phyloP scores from a whole-genome alignment of 2,329 filamentous ascomycete genomes.

The Zymoseptoria ardabiliae region DNA sequence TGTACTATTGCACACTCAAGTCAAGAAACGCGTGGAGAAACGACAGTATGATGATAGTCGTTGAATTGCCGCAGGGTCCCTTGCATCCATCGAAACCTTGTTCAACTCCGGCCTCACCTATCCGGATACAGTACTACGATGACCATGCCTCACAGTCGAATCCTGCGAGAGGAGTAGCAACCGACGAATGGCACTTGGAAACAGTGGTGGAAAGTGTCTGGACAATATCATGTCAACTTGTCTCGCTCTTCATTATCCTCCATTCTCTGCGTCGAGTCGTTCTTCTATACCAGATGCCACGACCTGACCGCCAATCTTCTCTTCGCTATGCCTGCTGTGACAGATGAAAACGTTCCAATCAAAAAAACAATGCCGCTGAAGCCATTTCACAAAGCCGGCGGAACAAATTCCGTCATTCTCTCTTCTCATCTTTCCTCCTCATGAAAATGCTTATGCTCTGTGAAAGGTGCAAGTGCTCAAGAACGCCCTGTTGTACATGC shows the following conservation, averaged over 20 bases:
- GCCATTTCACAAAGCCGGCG: not conserved
- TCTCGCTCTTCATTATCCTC: not conserved
- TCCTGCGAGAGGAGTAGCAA: too few relatives aligned
- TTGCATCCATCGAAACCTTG: too few relatives aligned
- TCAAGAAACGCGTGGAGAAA: too few relatives aligned
- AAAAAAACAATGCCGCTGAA: not conserved
- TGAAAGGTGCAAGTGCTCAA: constrained; percentile 1
- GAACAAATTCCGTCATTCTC: not conserved
- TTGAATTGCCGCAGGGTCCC: not conserved
- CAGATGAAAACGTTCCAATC: not conserved
- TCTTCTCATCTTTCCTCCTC: not conserved
- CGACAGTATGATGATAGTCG: not conserved
- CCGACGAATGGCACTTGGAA: not conserved
- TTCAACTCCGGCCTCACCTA: too few relatives aligned
- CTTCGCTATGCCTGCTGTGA: constrained; percentile 7
- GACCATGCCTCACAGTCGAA: too few relatives aligned
- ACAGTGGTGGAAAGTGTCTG: not conserved
- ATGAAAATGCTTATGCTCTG: not conserved
- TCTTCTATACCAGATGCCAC: not conserved
- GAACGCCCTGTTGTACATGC: constrained; percentile 16
- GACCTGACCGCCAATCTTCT: not conserved
- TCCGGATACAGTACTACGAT: too few relatives aligned
- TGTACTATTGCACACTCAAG: too few relatives aligned
- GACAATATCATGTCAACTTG: not conserved
- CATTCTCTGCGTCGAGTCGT: not conserved